phyloP scores from a whole-genome alignment of 495 filamentous ascomycete genomes.

The Aspergillus leporis region DNA sequence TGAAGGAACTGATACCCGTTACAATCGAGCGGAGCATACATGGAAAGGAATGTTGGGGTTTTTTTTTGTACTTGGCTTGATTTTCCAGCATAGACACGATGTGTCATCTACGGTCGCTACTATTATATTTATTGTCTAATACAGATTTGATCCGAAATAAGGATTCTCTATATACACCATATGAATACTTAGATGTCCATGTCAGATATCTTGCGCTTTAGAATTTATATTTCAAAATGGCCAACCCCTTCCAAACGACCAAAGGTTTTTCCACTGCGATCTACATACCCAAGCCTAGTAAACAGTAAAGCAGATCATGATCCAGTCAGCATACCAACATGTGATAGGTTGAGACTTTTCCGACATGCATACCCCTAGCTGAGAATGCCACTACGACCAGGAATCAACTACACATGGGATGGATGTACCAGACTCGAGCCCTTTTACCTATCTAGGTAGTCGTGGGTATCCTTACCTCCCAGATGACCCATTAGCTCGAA shows the following conservation, averaged over 20 bases:
- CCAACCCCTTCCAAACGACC: too few relatives aligned
- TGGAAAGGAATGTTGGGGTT: slow-evolving; percentile 15
- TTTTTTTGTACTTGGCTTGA: slow-evolving; percentile 13
- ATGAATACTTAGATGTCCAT: not conserved
- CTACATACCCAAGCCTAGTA: not conserved
- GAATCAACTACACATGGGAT: not conserved
- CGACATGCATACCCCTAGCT: not conserved
- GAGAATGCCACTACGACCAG: not conserved
- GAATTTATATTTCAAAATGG: too few relatives aligned
- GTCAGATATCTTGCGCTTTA: too few relatives aligned
- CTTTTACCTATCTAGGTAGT: too few relatives aligned
- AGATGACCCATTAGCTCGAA: too few relatives aligned
- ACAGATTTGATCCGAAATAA: slow-evolving; percentile 4
- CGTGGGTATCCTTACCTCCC: too few relatives aligned
- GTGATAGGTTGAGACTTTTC: not conserved
- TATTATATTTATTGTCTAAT: slow-evolving; percentile 18
- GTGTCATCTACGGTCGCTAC: slow-evolving; percentile 18
- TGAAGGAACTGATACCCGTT: slow-evolving; percentile 19
- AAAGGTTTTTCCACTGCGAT: not conserved
- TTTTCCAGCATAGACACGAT: slow-evolving; percentile 14
- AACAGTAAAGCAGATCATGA: not conserved
- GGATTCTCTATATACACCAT: not conserved
- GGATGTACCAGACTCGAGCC: too few relatives aligned
- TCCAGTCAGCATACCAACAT: not conserved
- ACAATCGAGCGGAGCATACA: slow-evolving; percentile 19